Conservation (phyloP, 139 green algal genomes). For the Deuterostichococcus epilithicus region DNA sequence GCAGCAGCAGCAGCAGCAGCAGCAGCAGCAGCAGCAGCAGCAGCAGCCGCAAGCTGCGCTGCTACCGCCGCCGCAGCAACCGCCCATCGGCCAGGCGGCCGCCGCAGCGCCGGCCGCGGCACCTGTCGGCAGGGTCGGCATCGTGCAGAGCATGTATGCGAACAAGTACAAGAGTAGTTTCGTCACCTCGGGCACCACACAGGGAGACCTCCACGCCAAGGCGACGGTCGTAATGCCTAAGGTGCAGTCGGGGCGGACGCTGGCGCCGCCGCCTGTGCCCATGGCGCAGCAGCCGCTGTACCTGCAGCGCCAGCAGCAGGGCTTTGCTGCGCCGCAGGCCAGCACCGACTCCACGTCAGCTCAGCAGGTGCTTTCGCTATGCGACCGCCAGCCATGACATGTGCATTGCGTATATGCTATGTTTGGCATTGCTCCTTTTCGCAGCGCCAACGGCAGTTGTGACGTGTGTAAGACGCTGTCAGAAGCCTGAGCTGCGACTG, state of each 20-base stretch:
- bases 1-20: constrained; percentile 1
- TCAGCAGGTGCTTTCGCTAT: background rate
- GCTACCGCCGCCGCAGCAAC: constrained; percentile 7
- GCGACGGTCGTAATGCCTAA: constrained; percentile 67
- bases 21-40: constrained; percentile 4
- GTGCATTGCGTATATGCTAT: background rate
- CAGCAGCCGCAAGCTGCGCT: background rate
- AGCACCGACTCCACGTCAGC: constrained; percentile 4
- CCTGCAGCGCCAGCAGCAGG: constrained; percentile 35
- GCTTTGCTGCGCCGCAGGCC: background rate
- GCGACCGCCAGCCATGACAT: too few species aligned
- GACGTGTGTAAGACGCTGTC: background rate
- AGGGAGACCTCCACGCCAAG: constrained; percentile 34
- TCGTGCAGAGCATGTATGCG: constrained; percentile 29
- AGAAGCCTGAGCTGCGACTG: too few species aligned
- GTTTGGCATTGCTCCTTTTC: background rate
- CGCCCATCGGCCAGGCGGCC: constrained; percentile 5
- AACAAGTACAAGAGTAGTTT: constrained; percentile 50
- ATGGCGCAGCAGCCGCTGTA: constrained; percentile 60
- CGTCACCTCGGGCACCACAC: constrained; percentile 58
- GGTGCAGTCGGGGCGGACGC: background rate
- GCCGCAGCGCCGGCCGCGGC: background rate
- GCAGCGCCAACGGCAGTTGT: background rate
- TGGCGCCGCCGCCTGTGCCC: constrained; percentile 50
- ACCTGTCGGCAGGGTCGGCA: constrained; percentile 13